phyloP scores from a whole-genome alignment of 148 eudicot genomes.

The Persicaria tinctoria region DNA sequence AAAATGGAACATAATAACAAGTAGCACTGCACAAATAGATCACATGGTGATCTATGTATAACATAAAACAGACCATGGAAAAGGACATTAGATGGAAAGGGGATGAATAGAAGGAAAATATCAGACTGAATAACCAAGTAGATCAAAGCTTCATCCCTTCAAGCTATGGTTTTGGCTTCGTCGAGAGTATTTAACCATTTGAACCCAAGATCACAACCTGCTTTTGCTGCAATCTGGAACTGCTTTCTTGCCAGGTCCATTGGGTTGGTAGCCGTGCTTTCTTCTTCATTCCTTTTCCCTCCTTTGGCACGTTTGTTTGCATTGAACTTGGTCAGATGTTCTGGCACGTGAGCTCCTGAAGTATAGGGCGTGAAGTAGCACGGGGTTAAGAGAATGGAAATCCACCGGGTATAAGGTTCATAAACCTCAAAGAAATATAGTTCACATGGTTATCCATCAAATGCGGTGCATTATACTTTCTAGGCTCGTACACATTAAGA shows the following conservation, averaged over 20 bases:
- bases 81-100: too few relatives aligned
- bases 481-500: not conserved
- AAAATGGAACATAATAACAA: too few relatives aligned
- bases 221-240: conserved; percentile 75
- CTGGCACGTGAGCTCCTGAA: conserved; percentile 64
- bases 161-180: conserved; percentile 51
- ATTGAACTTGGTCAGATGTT: conserved; percentile 47
- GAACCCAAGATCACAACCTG: conserved; percentile 88
- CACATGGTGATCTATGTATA: too few relatives aligned
- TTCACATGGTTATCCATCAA: not conserved
- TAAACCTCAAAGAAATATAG: not conserved
- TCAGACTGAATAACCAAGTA: too few relatives aligned
- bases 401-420: not conserved
- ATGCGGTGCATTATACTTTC: not conserved
- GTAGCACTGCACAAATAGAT: too few relatives aligned
- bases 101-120: too few relatives aligned
- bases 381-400: not conserved
- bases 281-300: conserved; percentile 23
- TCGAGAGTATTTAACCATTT: conserved; percentile 77
- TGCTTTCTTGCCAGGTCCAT: conserved; percentile 66
- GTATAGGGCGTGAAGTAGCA: not conserved
- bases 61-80: too few relatives aligned
- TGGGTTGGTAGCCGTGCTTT: conserved; percentile 24
- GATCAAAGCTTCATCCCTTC: not conserved
- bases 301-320: conserved; percentile 35